Base-by-base conservation (phyloP, 768 basidiomycete genomes). In the Lactarius sp. region DNA sequence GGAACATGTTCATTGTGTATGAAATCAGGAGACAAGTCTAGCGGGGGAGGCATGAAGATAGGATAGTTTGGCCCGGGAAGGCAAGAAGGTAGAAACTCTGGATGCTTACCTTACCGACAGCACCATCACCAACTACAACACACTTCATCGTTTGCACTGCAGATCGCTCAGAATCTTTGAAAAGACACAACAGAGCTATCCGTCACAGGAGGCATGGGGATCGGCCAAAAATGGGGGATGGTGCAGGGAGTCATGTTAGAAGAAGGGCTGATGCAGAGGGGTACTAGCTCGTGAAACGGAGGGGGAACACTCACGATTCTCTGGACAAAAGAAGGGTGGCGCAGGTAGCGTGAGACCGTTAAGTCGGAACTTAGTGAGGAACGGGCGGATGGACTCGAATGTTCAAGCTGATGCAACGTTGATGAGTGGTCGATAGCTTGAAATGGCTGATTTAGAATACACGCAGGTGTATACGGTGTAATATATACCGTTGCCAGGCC, bases 1-100 rank as follows among this genome's bases (percentile, higher is more conserved):
- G 94, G 77, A 97, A 97, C 77, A 96, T 94, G 85, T 94, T 95
- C 71, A 93, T 94, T 58, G 94, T 95, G 80, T 95, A 95, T 65
- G 94, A 97, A 75, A 97, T 97, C 78, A 97, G 82, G 68, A 97
- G 82, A 81, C 94, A 97, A 52, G 94, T 97, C 94, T 95, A 73
- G 13, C 22, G 34, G 50, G 56, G 27, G 62, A 49, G 37, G 51
- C 46, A 20, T 10, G 16, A 20, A 27, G 27, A 27, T 27, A 27
- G 33, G n/a, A 56, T n/a, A 16, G 44, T 53, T 64, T 34, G n/a
- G 36, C 20, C 13, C 22, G 2, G 20, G 31, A 6, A 20, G 12
- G 44, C 52, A 2, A 27, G 49, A 37, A 46, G 52, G 52, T 31
- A 47, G 27, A 27, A 57, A 55, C 31, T 37, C 37, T 34, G 14